A percentile compares a stretch with the other conserved stretches of the same genome.
Conservation (phyloP, 352 stramenopile species). For the Plasmopara viticola region DNA sequence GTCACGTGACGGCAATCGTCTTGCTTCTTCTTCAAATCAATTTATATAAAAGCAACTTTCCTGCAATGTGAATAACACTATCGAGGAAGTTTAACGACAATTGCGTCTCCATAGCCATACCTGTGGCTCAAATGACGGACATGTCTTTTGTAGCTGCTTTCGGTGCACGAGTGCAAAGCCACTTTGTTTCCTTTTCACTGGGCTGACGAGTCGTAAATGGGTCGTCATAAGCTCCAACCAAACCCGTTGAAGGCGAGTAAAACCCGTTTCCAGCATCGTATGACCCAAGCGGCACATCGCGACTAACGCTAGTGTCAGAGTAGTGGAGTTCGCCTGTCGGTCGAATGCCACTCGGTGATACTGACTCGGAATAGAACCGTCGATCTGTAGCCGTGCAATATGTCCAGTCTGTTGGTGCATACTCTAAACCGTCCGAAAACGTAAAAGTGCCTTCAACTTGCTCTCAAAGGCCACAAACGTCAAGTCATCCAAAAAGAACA, state of each 20-base stretch:
- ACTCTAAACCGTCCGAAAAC: conserved; percentile 72
- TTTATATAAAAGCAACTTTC: too few relatives aligned
- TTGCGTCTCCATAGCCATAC: too few relatives aligned
- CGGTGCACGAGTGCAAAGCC: conserved; percentile 50
- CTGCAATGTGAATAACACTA: too few relatives aligned
- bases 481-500: not conserved
- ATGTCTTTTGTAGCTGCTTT: conserved; percentile 59
- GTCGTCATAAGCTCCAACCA: conserved; percentile 48
- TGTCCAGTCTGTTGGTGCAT: conserved; percentile 45
- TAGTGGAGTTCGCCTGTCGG: conserved; percentile 60
- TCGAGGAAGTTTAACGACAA: too few relatives aligned
- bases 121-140: conserved; percentile 35
- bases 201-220: conserved; percentile 44
- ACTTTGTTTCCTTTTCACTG: conserved; percentile 45
- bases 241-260: conserved; percentile 52
- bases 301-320: conserved; percentile 58
- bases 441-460: conserved; percentile 72
- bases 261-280: conserved; percentile 77
- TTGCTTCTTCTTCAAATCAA: too few relatives aligned
- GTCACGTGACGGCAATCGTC: conserved; percentile 8
- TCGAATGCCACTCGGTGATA: conserved; percentile 45
- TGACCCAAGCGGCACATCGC: conserved; percentile 57
- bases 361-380: conserved; percentile 62
- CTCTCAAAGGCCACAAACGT: conserved; percentile 10
- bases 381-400: conserved; percentile 63